Evolutionary conservation across 1,284 basidiomycete species (phyloP).

Genomic region (Ganoderma lingzhi): DNA sequence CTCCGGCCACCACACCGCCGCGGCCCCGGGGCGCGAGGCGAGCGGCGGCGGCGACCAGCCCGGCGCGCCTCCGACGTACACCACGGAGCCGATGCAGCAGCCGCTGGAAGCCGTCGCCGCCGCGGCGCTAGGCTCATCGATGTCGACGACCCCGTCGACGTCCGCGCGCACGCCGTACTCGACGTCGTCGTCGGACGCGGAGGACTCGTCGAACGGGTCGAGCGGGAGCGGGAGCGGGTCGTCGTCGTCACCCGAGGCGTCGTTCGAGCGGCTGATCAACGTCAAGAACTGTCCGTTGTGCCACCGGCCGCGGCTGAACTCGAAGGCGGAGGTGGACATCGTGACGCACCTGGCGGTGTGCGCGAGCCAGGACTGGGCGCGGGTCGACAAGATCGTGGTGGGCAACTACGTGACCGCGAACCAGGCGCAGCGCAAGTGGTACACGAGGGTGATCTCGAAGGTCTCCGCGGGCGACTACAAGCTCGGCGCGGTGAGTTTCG

Average conservation of each 20-base stretch:
- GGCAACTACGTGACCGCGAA: constrained; percentile 96
- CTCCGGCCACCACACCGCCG: constrained; percentile 49
- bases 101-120: constrained; percentile 46
- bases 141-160: constrained; percentile 12
- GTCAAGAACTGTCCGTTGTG: constrained; percentile 95
- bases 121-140: constrained; percentile 15
- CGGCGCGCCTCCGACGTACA: constrained; percentile 37
- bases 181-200: constrained; percentile 55
- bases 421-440: constrained; percentile 98
- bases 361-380: constrained; percentile 91
- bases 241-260: constrained; percentile 46
- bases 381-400: constrained; percentile 89
- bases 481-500: constrained; percentile 76
- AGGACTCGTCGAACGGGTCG: constrained; percentile 46
- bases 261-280: constrained; percentile 92
- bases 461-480: constrained; percentile 88
- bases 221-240: constrained; percentile 25
- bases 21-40: constrained; percentile 17
- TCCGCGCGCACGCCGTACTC: constrained; percentile 34
- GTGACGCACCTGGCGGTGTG: constrained; percentile 94
- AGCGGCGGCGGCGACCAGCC: constrained; percentile 27
- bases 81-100: constrained; percentile 56
- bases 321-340: constrained; percentile 93
- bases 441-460: constrained; percentile 89
- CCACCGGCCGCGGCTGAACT: constrained; percentile 85